Evolutionary conservation across 2,329 filamentous ascomycete genomes (phyloP), one percentile per base, ranked within the genome.

Genomic region (Colletotrichum sp.): DNA sequence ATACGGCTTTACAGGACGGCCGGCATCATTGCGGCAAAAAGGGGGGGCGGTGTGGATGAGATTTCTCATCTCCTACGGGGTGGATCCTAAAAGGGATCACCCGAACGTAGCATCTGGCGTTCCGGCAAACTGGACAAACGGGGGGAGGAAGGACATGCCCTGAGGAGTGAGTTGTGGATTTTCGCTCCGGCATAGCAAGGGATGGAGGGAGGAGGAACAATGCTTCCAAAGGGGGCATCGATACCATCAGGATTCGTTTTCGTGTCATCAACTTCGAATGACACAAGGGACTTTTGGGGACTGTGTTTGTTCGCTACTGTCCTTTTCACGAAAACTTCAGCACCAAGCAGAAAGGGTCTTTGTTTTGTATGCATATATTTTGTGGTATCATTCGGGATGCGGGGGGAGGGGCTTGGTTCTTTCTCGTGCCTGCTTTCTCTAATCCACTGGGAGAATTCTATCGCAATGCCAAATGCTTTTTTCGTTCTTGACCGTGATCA

Each of bases 401-500:
- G 39, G 39, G 32, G 19, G 32, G 36, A 4, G 8, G 5, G 39
- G 34, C 34, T 19, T 30, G 34, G n/a, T 49, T 22, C 61, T 61
- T 27, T 22, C 32, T 44, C 5, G 8, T 55, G 72, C 32, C 19
- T 66, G 27, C 27, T 36, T 55, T 75, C 59, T 71, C 71, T 74
- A 30, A 55, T 59, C 19, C 44, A 8, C 15, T 34, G 22, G 69
- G 36, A 16, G 34, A 16, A 9, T 19, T 72, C 62, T 75, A 72
- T 75, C 69, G 69, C 72, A 57, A 76, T 76, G 73, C 57, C 64
- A 65, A 52, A 73, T 73, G 73, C 69, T 22, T 57, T 36, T 34
- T 44, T 30, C 22, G 11, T 70, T 27, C 15, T 39, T 55, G 39
- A 29, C 34, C 22, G 15, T 25, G 64, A 49, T 62, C 25, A 22